A percentile compares a stretch with the other conserved stretches of the same genome.
Evolutionary conservation across 495 filamentous ascomycete genomes (phyloP).

Genomic region (Penicillium angulare): DNA sequence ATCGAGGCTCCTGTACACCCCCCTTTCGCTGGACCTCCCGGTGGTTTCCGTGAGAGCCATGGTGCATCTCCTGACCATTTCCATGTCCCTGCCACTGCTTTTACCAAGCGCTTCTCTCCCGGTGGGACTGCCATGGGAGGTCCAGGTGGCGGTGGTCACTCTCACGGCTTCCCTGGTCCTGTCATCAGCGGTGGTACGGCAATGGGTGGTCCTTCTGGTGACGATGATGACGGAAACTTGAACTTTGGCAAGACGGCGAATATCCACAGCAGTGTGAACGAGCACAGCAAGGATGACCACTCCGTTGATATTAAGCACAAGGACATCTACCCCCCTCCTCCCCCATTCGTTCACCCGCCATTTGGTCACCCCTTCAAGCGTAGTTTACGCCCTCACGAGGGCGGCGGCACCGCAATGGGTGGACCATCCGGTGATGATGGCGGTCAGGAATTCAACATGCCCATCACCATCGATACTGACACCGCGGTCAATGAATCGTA

Average conservation of each 20-base stretch:
- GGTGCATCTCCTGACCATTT: conserved; percentile 5
- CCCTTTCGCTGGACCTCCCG: background rate
- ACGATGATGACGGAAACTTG: conserved; percentile 18
- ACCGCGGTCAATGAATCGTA: conserved; percentile 18
- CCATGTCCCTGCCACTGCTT: conserved; percentile 5
- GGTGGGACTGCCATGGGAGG: conserved; percentile 26
- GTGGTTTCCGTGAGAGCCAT: background rate
- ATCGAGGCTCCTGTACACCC: background rate
- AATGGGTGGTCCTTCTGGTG: conserved; percentile 21
- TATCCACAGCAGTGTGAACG: conserved; percentile 16
- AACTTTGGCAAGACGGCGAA: conserved; percentile 12
- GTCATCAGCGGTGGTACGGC: conserved; percentile 15
- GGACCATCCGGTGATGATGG: conserved; percentile 29
- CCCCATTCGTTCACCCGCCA: background rate
- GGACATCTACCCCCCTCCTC: conserved; percentile 9
- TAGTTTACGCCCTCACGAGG: background rate
- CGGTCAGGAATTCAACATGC: conserved; percentile 25
- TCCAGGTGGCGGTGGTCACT: conserved; percentile 19
- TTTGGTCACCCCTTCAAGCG: conserved; percentile 13
- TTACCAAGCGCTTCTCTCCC: conserved; percentile 16
- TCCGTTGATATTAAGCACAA: conserved; percentile 19
- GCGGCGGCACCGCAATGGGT: conserved; percentile 22
- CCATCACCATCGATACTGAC: conserved; percentile 19
- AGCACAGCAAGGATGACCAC: conserved; percentile 22
- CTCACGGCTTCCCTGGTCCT: conserved; percentile 6